Conservation (phyloP, 2,329 filamentous ascomycete genomes). For the Ascochyta clinopodiicola region DNA sequence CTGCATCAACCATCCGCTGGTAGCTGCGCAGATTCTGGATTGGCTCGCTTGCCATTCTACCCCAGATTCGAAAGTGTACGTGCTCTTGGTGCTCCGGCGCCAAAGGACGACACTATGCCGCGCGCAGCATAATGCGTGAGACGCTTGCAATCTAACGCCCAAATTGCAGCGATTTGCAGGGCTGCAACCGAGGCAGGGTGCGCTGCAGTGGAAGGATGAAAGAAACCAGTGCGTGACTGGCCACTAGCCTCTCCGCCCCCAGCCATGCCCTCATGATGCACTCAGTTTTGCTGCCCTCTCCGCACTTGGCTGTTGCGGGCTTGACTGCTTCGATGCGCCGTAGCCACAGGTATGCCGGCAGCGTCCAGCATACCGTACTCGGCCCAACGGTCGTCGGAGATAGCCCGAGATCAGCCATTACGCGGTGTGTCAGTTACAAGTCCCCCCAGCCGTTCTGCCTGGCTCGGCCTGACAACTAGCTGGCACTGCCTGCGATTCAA, state of each 20-base stretch:
- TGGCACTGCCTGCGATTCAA: constrained; percentile 13
- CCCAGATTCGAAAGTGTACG: constrained; percentile 42
- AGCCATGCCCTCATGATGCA: constrained; percentile 25
- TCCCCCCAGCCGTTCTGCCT: constrained; percentile 19
- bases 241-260: constrained; percentile 19
- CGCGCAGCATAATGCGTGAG: constrained; percentile 20
- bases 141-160: constrained; percentile 33
- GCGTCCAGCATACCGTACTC: constrained; percentile 12
- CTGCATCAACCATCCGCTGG: constrained; percentile 17
- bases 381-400: constrained; percentile 21
- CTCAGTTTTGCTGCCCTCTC: constrained; percentile 23
- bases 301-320: constrained; percentile 14
- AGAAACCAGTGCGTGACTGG: constrained; percentile 5
- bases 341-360: constrained; percentile 1
- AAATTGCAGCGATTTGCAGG: constrained; percentile 27
- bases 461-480: constrained; percentile 1
- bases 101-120: constrained; percentile 23
- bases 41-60: constrained; percentile 37
- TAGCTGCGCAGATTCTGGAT: constrained; percentile 21
- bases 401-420: constrained; percentile 41
- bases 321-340: constrained; percentile 15
- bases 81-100: constrained; percentile 29
- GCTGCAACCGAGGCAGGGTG: constrained; percentile 26
- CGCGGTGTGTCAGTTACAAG: constrained; percentile 24
- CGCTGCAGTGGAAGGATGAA: constrained; percentile 6